These are phyloP conservation scores for Elongisporangium prolatum DNA, from an alignment of 352 stramenopile genomes.

Conservation along the genomic window DNA sequence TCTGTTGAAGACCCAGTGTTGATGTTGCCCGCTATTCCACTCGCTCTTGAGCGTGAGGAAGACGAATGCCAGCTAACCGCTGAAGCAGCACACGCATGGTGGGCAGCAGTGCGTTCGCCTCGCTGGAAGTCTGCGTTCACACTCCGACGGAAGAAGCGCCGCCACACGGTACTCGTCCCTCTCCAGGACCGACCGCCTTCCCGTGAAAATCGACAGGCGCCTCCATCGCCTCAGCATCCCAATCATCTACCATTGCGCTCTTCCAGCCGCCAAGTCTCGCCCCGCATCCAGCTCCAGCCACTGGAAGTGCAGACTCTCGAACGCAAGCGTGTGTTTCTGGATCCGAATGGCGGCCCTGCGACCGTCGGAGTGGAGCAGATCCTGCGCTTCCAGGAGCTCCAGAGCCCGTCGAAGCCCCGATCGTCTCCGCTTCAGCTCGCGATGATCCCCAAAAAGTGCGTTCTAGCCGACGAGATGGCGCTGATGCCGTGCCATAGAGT, in stretches of 20 bases:
- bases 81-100: not conserved
- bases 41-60: not conserved
- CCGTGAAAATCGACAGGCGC: not conserved
- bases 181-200: not conserved
- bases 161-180: not conserved
- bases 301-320: not conserved
- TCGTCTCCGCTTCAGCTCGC: constrained; percentile 37
- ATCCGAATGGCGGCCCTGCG: not conserved
- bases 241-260: not conserved
- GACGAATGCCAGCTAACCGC: not conserved
- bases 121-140: not conserved
- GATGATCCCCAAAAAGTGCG: constrained; percentile 44
- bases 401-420: constrained; percentile 7
- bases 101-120: not conserved
- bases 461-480: constrained; percentile 43
- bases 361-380: constrained; percentile 36
- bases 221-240: not conserved
- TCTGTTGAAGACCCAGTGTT: not conserved
- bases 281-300: not conserved
- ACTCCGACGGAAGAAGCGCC: not conserved
- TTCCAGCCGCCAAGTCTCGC: not conserved
- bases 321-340: not conserved
- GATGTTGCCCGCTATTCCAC: not conserved
- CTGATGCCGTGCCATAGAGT: constrained; percentile 74
- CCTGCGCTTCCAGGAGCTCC: constrained; percentile 38